phyloP scores from a whole-genome alignment of 768 basidiomycete genomes.

The Rickenella mellea region DNA sequence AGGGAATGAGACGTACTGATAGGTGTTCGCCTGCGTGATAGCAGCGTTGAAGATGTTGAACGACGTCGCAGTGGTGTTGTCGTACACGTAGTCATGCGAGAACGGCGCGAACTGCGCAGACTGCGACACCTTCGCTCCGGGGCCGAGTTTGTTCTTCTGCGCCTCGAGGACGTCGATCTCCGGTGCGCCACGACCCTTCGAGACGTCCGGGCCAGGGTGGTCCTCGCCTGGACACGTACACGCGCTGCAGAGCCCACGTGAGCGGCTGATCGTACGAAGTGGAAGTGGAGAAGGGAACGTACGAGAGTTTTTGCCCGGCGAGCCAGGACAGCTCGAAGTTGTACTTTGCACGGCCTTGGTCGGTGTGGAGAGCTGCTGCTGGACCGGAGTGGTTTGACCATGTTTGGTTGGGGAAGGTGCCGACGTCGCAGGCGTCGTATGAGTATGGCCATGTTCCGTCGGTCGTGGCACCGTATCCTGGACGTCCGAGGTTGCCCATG shows the following conservation, averaged over 20 bases:
- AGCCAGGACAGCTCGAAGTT: conserved; percentile 63
- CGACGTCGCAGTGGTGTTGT: conserved; percentile 22
- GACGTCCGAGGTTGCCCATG: conserved; percentile 79
- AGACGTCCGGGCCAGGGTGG: conserved; percentile 60
- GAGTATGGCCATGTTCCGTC: conserved; percentile 85
- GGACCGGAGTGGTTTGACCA: conserved; percentile 42
- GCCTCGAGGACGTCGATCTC: conserved; percentile 83
- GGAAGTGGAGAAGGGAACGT: conserved; percentile 13
- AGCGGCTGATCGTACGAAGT: not conserved
- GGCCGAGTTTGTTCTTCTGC: conserved; percentile 45
- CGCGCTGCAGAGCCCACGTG: conserved; percentile 29
- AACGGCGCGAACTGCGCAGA: conserved; percentile 64
- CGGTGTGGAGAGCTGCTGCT: conserved; percentile 45
- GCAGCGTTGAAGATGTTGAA: conserved; percentile 25
- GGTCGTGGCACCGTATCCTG: conserved; percentile 71
- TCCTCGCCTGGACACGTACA: conserved; percentile 71
- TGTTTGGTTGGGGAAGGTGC: conserved; percentile 47
- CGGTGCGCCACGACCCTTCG: conserved; percentile 58
- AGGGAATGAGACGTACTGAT: conserved; percentile 18
- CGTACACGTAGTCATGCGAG: conserved; percentile 32
- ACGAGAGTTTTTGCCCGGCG: conserved; percentile 70
- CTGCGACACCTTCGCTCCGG: conserved; percentile 61
- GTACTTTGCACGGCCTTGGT: conserved; percentile 37
- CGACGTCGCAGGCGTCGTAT: conserved; percentile 49
- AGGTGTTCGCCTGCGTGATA: conserved; percentile 25